Evolutionary conservation across 345 rosid genomes (phyloP).

Genomic region (Salix brachista): DNA sequence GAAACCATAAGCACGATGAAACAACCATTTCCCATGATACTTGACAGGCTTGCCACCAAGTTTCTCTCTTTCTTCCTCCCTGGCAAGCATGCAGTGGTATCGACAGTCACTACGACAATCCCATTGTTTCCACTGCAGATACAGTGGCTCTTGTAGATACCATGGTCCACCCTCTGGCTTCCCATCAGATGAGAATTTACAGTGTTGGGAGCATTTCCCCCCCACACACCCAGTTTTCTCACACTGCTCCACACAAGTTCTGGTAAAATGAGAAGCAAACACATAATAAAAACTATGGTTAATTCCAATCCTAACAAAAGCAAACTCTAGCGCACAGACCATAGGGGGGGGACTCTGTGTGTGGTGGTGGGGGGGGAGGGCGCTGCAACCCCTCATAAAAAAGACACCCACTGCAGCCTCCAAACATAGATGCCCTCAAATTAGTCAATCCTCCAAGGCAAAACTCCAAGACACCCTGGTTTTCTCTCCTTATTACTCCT

Average conservation of each 20-base stretch:
- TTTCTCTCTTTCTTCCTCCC: conserved; percentile 70
- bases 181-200: conserved; percentile 87
- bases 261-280: conserved; percentile 14
- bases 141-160: conserved; percentile 89
- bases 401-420: not conserved
- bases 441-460: not conserved
- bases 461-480: not conserved
- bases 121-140: conserved; percentile 86
- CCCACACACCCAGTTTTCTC: conserved; percentile 82
- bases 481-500: not conserved
- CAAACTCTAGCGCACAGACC: not conserved
- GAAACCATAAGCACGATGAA: conserved; percentile 66
- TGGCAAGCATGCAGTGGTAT: conserved; percentile 74
- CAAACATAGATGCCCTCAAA: not conserved
- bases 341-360: not conserved
- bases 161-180: conserved; percentile 71
- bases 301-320: not conserved
- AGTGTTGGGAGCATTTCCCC: conserved; percentile 70
- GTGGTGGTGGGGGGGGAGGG: not conserved
- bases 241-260: conserved; percentile 72
- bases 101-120: conserved; percentile 68
- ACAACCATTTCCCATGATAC: conserved; percentile 90
- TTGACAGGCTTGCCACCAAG: conserved; percentile 67
- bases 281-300: not conserved
- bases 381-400: not conserved